These are phyloP conservation scores for Cymbopogon citratus DNA, from an alignment of 176 grass and related monocot genomes.

Conservation along the genomic window DNA sequence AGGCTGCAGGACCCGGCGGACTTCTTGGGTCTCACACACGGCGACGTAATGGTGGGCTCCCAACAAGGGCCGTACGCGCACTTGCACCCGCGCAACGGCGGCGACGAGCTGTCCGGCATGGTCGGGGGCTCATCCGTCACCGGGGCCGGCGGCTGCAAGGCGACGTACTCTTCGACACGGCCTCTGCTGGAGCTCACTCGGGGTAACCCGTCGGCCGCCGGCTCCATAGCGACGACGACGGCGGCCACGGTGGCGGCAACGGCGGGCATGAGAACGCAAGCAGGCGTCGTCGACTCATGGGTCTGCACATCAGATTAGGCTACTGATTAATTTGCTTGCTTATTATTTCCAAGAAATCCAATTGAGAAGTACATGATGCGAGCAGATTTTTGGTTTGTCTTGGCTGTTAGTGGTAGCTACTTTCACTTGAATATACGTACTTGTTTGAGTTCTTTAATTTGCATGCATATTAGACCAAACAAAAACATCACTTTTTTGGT, in stretches of 20 bases:
- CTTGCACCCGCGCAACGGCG: background rate
- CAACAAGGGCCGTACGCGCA: background rate
- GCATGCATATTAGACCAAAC: background rate
- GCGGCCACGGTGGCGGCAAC: background rate
- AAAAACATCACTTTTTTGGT: too few species aligned
- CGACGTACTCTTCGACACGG: background rate
- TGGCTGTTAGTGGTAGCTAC: background rate
- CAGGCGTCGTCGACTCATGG: conserved; percentile 18
- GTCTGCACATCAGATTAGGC: conserved; percentile 35
- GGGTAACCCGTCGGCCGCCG: background rate
- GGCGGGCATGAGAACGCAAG: background rate
- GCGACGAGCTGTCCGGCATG: conserved; percentile 30
- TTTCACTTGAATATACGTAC: background rate
- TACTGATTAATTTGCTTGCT: background rate
- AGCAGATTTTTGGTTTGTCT: background rate
- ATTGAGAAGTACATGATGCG: conserved; percentile 8
- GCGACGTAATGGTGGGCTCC: conserved; percentile 15
- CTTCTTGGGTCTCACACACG: conserved; percentile 11
- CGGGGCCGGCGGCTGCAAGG: background rate
- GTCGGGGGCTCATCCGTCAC: background rate
- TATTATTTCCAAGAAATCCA: conserved; percentile 6
- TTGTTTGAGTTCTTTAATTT: background rate
- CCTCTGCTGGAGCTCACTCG: background rate
- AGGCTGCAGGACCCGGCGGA: background rate
- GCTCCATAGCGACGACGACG: background rate